Evolutionary conservation across 2,329 filamentous ascomycete species (phyloP), one percentile per base, ranked within the genome.

Genomic region (Nemania bipapillata): DNA sequence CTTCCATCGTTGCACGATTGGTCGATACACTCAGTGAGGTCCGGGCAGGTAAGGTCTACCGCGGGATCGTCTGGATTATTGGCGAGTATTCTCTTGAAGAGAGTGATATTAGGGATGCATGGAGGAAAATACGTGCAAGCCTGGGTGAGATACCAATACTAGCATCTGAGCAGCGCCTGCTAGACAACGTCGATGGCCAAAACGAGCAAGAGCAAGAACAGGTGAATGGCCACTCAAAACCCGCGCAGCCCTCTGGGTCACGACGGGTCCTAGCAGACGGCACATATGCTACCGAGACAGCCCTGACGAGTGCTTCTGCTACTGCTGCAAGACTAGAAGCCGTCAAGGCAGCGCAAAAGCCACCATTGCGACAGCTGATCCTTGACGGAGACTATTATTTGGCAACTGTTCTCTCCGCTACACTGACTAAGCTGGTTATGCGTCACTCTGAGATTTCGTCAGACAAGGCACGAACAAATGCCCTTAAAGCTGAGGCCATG

Each of bases 351-450:
- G 96, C 96, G 2, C 93, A 96, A 80, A 99, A 99, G 82, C 96
- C 96, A 5, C 96, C 96, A 32, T 87, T 99, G 75, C 89, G 96
- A 73, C 94, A 97, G 78, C 90, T 97, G 63, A 97, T 99, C 67
- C 89, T 99, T 40, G 96, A 99, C 74, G 96, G 96, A 65, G 96
- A 99, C 81, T 99, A 97, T 83, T 99, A 97, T 80, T 86, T 99
- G 50, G 92, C 94, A 2, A 93, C 96, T 1, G 96, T 98, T 7
- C 88, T 99, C n/a, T 95, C 95, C 1, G 96, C 94, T 7, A 97
- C 95, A 0, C 87, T 99, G 66, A 97, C 96, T 17, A 99, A 99
- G 83, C 87, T 99, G 63, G 96, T 99, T 58, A 97, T 99, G 94
- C 92, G 96, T 61, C 94, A 98, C 80, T 92, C 93, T 1, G 94